phyloP scores from a whole-genome alignment of 192 early-diverging fungal genomes.

The Coemansia sp. region DNA sequence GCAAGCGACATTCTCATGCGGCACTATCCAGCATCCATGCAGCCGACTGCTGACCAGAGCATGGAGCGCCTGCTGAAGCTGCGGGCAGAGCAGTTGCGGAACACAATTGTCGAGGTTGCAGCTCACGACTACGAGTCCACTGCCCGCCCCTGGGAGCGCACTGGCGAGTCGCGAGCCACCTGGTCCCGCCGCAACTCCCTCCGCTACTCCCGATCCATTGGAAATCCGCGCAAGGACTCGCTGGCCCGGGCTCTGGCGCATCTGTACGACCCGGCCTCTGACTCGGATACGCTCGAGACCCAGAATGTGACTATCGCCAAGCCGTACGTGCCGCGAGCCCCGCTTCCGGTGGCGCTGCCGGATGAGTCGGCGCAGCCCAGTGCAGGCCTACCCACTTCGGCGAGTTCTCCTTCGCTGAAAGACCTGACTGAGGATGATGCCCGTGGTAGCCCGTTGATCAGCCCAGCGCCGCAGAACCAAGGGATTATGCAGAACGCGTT shows the following conservation, averaged over 20 bases:
- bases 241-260: constrained; percentile 36
- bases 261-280: constrained; percentile 22
- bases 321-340: constrained; percentile 26
- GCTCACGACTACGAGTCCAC: constrained; percentile 42
- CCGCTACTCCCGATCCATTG: constrained; percentile 31
- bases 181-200: constrained; percentile 44
- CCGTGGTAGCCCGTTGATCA: too few species aligned
- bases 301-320: constrained; percentile 11
- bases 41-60: constrained; percentile 39
- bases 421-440: too few species aligned
- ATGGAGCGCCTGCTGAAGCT: constrained; percentile 28
- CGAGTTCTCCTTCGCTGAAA: too few species aligned
- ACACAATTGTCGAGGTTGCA: constrained; percentile 45
- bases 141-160: constrained; percentile 41
- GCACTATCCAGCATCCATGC: constrained; percentile 45
- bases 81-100: constrained; percentile 27
- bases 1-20: constrained; percentile 38
- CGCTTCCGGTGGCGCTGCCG: neutral
- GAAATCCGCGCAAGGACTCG: constrained; percentile 27
- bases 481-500: constrained; percentile 19
- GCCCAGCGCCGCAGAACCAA: constrained; percentile 1
- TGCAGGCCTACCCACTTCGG: too few species aligned
- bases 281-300: too few species aligned
- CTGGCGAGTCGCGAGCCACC: constrained; percentile 31
- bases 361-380: neutral